These are phyloP conservation scores for Austroboletus eburneus DNA, from an alignment of 768 basidiomycete genomes.

Conservation along the genomic window DNA sequence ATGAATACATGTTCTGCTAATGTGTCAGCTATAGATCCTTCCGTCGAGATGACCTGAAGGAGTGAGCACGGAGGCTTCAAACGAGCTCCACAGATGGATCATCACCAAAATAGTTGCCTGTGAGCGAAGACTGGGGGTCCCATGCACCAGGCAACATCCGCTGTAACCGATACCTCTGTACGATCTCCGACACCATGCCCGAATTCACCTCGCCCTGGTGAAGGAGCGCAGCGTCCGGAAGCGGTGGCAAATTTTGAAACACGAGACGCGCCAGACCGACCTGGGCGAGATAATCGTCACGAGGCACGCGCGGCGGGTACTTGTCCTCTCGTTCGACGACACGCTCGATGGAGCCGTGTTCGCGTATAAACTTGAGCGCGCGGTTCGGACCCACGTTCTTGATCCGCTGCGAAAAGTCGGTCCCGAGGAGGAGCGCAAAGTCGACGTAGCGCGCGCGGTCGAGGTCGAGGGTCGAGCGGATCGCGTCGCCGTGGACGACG, in stretches of 20 bases:
- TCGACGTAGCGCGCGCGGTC: constrained; percentile 64
- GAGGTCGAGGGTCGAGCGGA: constrained; percentile 57
- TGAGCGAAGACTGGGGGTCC: constrained; percentile 44
- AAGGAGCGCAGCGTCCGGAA: constrained; percentile 42
- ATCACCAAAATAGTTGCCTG: constrained; percentile 66
- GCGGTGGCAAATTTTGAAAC: constrained; percentile 62
- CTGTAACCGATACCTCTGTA: constrained; percentile 50
- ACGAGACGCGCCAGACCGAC: constrained; percentile 58
- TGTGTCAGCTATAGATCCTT: too few relatives aligned
- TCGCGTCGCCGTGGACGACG: constrained; percentile 57
- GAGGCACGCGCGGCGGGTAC: constrained; percentile 46
- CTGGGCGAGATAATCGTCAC: constrained; percentile 56
- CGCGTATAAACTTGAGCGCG: constrained; percentile 71
- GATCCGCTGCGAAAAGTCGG: constrained; percentile 86
- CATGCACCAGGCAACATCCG: constrained; percentile 37
- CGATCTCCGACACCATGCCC: constrained; percentile 38
- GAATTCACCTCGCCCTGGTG: constrained; percentile 38
- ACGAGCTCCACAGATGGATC: constrained; percentile 50
- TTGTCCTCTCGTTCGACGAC: constrained; percentile 52
- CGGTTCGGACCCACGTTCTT: constrained; percentile 74
- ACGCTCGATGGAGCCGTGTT: constrained; percentile 68
- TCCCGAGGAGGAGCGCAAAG: constrained; percentile 83
- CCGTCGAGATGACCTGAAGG: too few relatives aligned
- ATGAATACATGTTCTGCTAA: too few relatives aligned
- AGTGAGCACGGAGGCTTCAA: too few relatives aligned